phyloP scores from a whole-genome alignment of 2,329 filamentous ascomycete genomes.

The Exophiala bonariae region DNA sequence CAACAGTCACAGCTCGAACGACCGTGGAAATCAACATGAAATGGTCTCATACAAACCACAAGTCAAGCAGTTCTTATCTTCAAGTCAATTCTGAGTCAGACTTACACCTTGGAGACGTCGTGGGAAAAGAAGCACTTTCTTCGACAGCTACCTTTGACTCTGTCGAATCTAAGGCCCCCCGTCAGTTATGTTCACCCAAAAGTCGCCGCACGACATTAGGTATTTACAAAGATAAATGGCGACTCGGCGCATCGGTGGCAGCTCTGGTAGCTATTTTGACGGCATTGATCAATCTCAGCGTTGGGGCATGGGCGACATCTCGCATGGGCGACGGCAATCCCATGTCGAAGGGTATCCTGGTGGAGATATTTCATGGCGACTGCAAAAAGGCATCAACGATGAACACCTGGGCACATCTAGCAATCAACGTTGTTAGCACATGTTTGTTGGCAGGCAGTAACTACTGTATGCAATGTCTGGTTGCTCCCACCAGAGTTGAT shows the following conservation, averaged over 20 bases:
- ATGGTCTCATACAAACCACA: no score
- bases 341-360: slow-evolving; percentile 1
- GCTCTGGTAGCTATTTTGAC: background rate
- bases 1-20: no score
- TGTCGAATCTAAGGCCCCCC: no score
- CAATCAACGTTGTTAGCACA: slow-evolving; percentile 37
- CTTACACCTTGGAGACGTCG: no score
- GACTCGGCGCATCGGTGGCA: background rate
- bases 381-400: slow-evolving; percentile 7
- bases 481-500: slow-evolving; percentile 33
- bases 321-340: background rate
- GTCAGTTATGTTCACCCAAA: no score
- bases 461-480: slow-evolving; percentile 36
- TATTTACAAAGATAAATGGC: background rate
- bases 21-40: no score
- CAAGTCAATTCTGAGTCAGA: no score
- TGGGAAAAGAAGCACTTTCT: no score
- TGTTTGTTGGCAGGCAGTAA: slow-evolving; percentile 33
- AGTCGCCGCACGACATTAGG: no score
- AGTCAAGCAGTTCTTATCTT: no score
- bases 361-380: slow-evolving; percentile 15
- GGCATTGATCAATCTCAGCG: background rate
- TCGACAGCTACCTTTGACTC: no score
- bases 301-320: background rate
- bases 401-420: slow-evolving; percentile 30